A percentile compares a stretch with the other conserved stretches of the same genome.
Conservation (phyloP, 352 stramenopile genomes). For the Globisporangium orthogonon region DNA sequence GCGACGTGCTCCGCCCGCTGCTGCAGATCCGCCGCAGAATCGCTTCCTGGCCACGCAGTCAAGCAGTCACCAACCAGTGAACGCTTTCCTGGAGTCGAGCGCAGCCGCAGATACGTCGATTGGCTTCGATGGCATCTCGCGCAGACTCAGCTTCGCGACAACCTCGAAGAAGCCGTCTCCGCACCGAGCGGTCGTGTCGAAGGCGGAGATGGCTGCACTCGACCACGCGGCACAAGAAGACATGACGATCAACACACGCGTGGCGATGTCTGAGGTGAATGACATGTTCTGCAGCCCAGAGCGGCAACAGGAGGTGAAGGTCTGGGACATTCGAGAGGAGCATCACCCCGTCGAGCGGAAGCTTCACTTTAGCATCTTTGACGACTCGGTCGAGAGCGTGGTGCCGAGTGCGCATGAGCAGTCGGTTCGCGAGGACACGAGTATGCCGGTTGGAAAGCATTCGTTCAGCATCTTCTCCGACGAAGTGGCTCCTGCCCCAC, state of each 20-base stretch:
- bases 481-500: constrained; percentile 12
- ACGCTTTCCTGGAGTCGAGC: constrained; percentile 16
- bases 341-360: constrained; percentile 78
- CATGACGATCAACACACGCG: constrained; percentile 84
- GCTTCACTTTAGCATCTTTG: constrained; percentile 79
- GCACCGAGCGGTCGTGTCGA: constrained; percentile 4
- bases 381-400: constrained; percentile 72
- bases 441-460: constrained; percentile 30
- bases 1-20: background rate
- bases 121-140: constrained; percentile 11
- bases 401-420: constrained; percentile 40
- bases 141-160: constrained; percentile 18
- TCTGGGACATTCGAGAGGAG: constrained; percentile 44
- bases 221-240: constrained; percentile 62
- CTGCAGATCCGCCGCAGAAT: constrained; percentile 12
- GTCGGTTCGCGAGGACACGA: constrained; percentile 34
- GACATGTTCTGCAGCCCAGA: constrained; percentile 83
- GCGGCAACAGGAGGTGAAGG: constrained; percentile 27
- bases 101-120: constrained; percentile 7
- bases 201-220: constrained; percentile 13
- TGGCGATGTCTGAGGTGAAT: constrained; percentile 82
- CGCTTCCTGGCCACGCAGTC: constrained; percentile 13
- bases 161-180: constrained; percentile 13
- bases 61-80: constrained; percentile 2
- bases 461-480: constrained; percentile 47